These are phyloP conservation scores for Komagataella pseudopastoris DNA, from an alignment of 805 yeast genomes.

Conservation along the genomic window DNA sequence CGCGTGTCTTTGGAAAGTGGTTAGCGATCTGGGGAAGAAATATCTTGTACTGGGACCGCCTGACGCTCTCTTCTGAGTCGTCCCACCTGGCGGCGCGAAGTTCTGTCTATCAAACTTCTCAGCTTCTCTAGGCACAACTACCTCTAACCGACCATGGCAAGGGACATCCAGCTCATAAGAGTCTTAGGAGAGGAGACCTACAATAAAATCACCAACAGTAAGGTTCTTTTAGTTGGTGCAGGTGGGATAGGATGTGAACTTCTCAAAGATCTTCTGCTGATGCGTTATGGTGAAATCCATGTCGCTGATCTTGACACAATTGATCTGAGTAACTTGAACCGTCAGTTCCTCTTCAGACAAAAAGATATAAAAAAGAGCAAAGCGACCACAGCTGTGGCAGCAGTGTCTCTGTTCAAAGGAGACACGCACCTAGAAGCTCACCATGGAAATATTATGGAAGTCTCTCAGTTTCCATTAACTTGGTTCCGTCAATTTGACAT, in stretches of 20 bases:
- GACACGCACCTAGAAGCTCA: conserved; percentile 57
- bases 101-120: not conserved
- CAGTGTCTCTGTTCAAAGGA: conserved; percentile 64
- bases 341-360: conserved; percentile 85
- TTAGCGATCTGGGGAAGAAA: not conserved
- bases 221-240: conserved; percentile 80
- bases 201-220: conserved; percentile 22
- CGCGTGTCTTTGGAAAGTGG: not conserved
- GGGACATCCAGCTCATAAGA: conserved; percentile 26
- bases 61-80: too few relatives aligned
- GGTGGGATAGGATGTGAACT: conserved; percentile 96
- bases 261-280: conserved; percentile 61
- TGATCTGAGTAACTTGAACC: conserved; percentile 80
- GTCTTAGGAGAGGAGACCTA: conserved; percentile 28
- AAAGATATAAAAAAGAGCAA: conserved; percentile 86
- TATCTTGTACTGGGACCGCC: too few relatives aligned
- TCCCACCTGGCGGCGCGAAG: not conserved
- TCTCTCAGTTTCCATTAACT: conserved; percentile 47
- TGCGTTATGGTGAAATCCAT: conserved; percentile 80
- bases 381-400: conserved; percentile 70
- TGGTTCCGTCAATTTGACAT: conserved; percentile 73
- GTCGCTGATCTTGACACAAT: conserved; percentile 93
- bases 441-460: conserved; percentile 81
- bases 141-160: conserved; percentile 5
- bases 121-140: not conserved